Evolutionary conservation across 1,284 basidiomycete genomes (phyloP), one percentile per base, ranked within the genome.

Genomic region (Malassezia obtusa): DNA sequence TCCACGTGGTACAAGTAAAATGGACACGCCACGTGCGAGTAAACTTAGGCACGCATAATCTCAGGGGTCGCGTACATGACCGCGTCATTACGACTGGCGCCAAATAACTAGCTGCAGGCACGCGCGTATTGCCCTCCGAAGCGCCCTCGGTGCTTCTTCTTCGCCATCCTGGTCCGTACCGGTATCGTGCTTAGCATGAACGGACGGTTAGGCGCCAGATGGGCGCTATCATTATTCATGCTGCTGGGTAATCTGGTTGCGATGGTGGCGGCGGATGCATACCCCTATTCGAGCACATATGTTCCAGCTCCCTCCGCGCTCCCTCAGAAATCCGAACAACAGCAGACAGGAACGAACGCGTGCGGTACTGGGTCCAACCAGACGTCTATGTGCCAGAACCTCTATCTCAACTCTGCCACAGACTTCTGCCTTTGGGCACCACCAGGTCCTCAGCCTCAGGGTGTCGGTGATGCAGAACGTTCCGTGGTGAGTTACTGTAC

Each of bases 381-480:
- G 30, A 49, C 62, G 31, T 64, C 66, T n/a, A 41, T 21, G 11
- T 71, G 68, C 46, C 68, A 71, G 44, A 71, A 67, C 19, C 59
- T 67, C 12, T 71, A 60, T 53, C 43, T 71, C 47, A 71, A 71
- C 60, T 61, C 60, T 32, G 50, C 67, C 15, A 63, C 63, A 2
- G 68, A 71, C 52, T 70, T 65, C 50, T 70, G 70, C 52, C 60
- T 73, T 26, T 73, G 63, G 62, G 71, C 45, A 19, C 64, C 66
- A 7, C 49, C 47, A 12, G 45, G 38, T 10, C 50, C 61, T 17
- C 49, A 53, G 22, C 50, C 46, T 43, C 49, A 55, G 21, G 59
- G 61, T 1, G 52, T 73, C n/a, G 68, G 67, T 15, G 63, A 63
- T n/a, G 56, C 63, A 40, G 70, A 73, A 52, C 40, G 59, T 2